Evolutionary conservation across 1,284 basidiomycete species (phyloP), one percentile per base, ranked within the genome.

Genomic region (Rhodotorula sp.): DNA sequence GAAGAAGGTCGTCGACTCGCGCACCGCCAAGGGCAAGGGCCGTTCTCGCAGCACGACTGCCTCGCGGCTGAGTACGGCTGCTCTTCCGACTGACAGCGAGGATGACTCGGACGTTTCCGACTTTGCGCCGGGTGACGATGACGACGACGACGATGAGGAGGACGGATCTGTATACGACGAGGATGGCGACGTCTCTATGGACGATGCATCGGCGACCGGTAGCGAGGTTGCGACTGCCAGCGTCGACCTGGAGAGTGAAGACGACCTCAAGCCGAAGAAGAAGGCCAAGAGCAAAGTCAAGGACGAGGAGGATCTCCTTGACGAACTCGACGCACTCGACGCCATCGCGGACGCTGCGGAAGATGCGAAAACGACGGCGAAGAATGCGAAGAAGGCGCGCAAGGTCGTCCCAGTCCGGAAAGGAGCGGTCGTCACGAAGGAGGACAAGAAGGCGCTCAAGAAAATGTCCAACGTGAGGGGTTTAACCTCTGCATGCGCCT

Each of bases 81-180:
- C 54, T 12, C 43, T 60, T 5, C 52, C 60, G 2, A 26, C 54
- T 5, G 60, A 60, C 56, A 70, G 48, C 34, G 49, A 48, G 55
- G 66, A 67, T 48, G 63, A 62, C 16, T 63, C 61, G n/a, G 68
- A 72, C 48, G 65, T 50, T 15, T 72, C 68, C 31, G 71, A 61
- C 23, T 69, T 69, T 16, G 68, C 61, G 8, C 65, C 67, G 14
- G 34, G 12, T 19, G 62, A 54, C 26, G 57, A 60, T 45, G 62
- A 61, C 12, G 66, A 70, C 21, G 69, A 62, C 15, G 65, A 68
- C 56, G 71, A 49, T 14, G 64, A 64, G 15, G 68, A 70, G 12
- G 65, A 66, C 34, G 68, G 67, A 14, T 64, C 69, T 31, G 70
- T 69, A 18, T 72, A 66, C 43, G 72, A 71, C 26, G 66, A 71